Conservation (phyloP, 768 basidiomycete species). For the Boletus pseudopeckii region DNA sequence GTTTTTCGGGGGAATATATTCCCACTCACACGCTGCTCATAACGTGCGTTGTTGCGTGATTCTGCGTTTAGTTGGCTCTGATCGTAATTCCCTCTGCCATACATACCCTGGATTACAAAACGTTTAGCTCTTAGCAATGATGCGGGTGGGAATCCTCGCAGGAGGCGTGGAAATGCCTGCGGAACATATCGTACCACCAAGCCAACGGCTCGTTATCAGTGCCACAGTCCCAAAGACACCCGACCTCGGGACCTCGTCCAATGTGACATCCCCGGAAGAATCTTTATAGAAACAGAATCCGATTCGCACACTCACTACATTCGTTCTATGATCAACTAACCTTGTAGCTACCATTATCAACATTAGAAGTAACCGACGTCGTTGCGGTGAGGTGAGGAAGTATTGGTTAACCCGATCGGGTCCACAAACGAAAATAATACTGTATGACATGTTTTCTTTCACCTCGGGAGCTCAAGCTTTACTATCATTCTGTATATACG, state of each 20-base stretch:
- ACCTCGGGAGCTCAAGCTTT: neutral
- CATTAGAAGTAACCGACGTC: conserved; percentile 2
- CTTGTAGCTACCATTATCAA: conserved; percentile 1
- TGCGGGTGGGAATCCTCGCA: conserved; percentile 66
- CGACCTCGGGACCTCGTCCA: neutral
- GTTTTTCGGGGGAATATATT: conserved; percentile 83
- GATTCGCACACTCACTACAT: neutral
- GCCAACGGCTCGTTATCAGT: conserved; percentile 38
- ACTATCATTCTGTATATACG: conserved; percentile 8
- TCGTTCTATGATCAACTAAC: conserved; percentile 14
- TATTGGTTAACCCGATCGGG: too few species aligned
- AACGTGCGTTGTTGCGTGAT: conserved; percentile 45
- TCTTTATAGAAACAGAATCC: neutral
- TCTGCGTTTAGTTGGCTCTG: conserved; percentile 1
- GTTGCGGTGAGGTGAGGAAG: neutral
- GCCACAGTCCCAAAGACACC: conserved; percentile 7
- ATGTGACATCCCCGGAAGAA: neutral
- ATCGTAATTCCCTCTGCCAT: neutral
- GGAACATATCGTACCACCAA: conserved; percentile 44
- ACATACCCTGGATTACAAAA: neutral
- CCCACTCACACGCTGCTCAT: conserved; percentile 81
- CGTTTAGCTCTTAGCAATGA: conserved; percentile 63
- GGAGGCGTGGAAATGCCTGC: conserved; percentile 56
- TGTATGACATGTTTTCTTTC: conserved; percentile 1
- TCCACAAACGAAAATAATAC: neutral